Conservation (phyloP, 148 eudicot species). For the Dianthus caryophyllus region DNA sequence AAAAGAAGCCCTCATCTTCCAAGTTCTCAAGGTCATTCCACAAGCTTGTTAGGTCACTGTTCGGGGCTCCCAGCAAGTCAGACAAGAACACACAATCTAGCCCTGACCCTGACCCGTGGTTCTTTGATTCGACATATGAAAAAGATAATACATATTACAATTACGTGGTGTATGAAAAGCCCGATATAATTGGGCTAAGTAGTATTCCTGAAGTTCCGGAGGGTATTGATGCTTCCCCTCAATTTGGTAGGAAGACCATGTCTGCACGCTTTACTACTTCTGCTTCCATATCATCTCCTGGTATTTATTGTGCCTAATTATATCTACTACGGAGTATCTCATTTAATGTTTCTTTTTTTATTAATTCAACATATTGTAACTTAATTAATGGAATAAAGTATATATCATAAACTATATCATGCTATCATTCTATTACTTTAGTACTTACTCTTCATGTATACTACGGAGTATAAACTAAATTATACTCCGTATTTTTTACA, state of each 20-base stretch:
- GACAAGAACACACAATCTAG: not conserved
- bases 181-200: constrained; percentile 34
- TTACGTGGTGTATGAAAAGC: constrained; percentile 33
- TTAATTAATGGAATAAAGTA: no score
- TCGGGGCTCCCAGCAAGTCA: constrained; percentile 23
- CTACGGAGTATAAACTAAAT: no score
- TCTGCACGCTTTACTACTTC: constrained; percentile 43
- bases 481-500: no score
- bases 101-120: constrained; percentile 24
- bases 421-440: no score
- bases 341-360: no score
- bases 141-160: constrained; percentile 23
- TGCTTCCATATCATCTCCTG: no score
- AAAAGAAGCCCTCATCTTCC: constrained; percentile 22
- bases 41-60: constrained; percentile 58
- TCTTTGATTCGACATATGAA: constrained; percentile 10
- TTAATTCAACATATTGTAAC: no score
- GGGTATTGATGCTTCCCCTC: constrained; percentile 43
- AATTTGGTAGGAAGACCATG: constrained; percentile 39
- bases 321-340: no score
- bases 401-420: no score
- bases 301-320: constrained; percentile 51
- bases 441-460: no score
- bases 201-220: constrained; percentile 66
- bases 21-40: constrained; percentile 58